Conservation (phyloP, 2,329 filamentous ascomycete genomes). For the Diaporthe humulicola region DNA sequence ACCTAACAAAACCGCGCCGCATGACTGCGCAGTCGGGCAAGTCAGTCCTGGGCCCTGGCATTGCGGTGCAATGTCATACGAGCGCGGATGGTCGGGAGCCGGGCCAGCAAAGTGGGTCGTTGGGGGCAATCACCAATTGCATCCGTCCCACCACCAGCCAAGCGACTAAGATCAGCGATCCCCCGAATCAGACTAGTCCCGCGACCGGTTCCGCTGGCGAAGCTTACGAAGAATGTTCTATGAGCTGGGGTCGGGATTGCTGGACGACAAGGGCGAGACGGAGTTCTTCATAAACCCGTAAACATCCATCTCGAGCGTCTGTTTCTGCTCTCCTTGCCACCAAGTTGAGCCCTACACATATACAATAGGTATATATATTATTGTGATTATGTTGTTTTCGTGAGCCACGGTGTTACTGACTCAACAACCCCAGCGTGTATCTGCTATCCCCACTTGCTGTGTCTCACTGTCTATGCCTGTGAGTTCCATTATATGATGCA, state of each 20-base stretch:
- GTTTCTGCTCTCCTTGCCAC: background rate
- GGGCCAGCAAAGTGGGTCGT: constrained; percentile 4
- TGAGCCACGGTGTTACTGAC: background rate
- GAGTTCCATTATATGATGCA: background rate
- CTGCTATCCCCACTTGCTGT: background rate
- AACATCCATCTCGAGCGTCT: background rate
- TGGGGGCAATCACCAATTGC: background rate
- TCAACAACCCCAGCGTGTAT: background rate
- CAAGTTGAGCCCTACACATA: too few species aligned
- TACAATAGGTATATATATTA: background rate
- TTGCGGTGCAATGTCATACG: background rate
- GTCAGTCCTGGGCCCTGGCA: too few species aligned
- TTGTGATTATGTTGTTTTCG: background rate
- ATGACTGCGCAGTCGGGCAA: too few species aligned
- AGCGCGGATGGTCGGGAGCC: constrained; percentile 13
- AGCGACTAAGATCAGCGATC: constrained; percentile 6
- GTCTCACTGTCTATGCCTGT: background rate
- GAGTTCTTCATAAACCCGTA: background rate
- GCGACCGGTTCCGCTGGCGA: background rate
- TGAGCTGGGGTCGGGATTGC: background rate
- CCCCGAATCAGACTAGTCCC: constrained; percentile 4
- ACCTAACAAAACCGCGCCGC: background rate
- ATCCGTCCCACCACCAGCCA: background rate
- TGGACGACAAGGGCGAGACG: background rate
- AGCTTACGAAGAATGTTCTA: background rate